Base-by-base conservation (phyloP, 805 yeast species). In the Teunomyces atbi region DNA sequence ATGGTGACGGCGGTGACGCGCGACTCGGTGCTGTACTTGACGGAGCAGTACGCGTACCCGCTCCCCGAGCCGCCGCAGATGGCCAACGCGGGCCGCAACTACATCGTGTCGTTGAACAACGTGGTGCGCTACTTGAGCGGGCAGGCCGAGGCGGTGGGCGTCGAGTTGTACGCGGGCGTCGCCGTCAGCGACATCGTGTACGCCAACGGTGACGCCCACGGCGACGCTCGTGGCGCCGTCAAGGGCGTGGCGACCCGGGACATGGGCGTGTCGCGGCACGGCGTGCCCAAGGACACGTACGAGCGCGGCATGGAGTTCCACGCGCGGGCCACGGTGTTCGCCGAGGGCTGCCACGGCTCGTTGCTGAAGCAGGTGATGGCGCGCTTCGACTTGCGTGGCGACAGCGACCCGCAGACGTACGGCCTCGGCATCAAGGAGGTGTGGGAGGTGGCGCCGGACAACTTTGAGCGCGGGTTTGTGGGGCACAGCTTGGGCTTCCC, bases 331-430 rank as follows among this genome's bases (percentile, higher is more conserved):
- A 91, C 97, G 0, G 86, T 94, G 13, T 76, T 94, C 27, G 96
- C 96, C 4, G 99, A 94, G 69, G 99, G 99, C n/a, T 94, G 99
- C 62, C 98, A 91, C 66, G 99, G 99, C 0, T 90, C 97, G 1
- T 71, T 94, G 45, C 76, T 91, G 10, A 92, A 94, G 62, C 79
- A 86, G 60, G 84, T 81, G 0, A 84, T 92, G 44, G 70, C 76
- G 45, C 81, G 83, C 56, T 92, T 69, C 66, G 74, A 83, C 36
- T 69, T 94, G 49, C 79, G 97, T 47, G 74, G 77, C 42, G 78
- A 79, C 27, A 73, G 76, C 44, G 76, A 79, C 43, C 83, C 83
- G 15, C 99, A 94, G 70, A 90, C 98, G 0, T 94, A 94, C 66
- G 99, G 99, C 10, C 65, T 94, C 19, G 99, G 99, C 32, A 78